Conservation (phyloP, 202 grass and related monocot genomes). For the Panicum hallii region DNA sequence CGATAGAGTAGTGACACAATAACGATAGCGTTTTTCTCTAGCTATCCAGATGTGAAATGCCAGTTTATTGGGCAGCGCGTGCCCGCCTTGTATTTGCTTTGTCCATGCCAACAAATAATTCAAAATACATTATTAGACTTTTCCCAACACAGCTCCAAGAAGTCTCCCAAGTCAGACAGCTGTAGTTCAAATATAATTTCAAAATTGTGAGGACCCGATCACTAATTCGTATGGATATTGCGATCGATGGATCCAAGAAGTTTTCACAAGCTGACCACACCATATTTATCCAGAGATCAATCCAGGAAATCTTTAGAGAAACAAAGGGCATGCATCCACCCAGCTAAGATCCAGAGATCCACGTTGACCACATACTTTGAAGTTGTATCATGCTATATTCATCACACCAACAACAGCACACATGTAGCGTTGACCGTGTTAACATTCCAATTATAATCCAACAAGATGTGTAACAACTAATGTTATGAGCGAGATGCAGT, state of each 20-base stretch:
- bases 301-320: background rate
- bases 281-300: background rate
- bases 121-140: background rate
- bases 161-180: background rate
- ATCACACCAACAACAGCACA: no score
- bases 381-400: background rate
- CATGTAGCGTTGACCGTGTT: background rate
- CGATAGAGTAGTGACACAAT: background rate
- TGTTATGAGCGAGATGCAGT: no score
- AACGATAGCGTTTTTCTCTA: background rate
- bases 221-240: background rate
- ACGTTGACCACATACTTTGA: background rate
- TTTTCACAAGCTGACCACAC: background rate
- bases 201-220: background rate
- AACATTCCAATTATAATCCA: background rate
- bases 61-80: background rate
- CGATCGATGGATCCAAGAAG: background rate
- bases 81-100: background rate
- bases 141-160: background rate
- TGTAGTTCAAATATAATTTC: background rate
- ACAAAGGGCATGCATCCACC: background rate
- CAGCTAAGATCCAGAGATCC: background rate
- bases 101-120: background rate
- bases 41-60: background rate
- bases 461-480: no score